Base-by-base conservation (phyloP, 768 basidiomycete genomes). In the Mycena venus region DNA sequence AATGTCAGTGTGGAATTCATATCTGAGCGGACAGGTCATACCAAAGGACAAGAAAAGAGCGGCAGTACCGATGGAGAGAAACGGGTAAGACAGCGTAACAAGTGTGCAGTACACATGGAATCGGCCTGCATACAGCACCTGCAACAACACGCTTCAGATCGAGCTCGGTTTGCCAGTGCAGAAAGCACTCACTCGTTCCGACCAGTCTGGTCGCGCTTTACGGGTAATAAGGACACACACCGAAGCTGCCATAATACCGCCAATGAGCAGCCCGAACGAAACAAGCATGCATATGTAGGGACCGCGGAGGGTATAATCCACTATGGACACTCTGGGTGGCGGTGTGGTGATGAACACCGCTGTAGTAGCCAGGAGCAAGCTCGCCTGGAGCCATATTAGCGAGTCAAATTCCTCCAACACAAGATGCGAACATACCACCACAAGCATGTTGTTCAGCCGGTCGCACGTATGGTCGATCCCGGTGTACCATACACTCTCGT, bases 281-380 rank as follows among this genome's bases (percentile, higher is more conserved):
- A 27, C 12, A n/a, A 70, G 56, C 23, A 70, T 34, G 68, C 68
- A 70, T 14, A 70, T 70, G 34, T 70, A 70, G 10, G 68, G 58
- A 2, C 68, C 68, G 40, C 55, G 53, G 47, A 59, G 56, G 4
- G 68, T 70, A 29, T 70, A 70, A 36, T 70, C 40, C 12, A 44
- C 27, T 17, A 55, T 60, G 6, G 59, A 2, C 19, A 21, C 12
- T 56, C 51, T n/a, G 29, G 69, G 69, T 27, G 69, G 61, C 4
- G 17, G 4, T 4, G 69, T 70, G 27, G 69, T 70, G 27, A 70
- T 62, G 34, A 70, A 70, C 25, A 31, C 40, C 8, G 69, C 69
- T 3, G 69, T 53, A 11, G 60, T 62, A 12, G 60, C 69, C 4
- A 70, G 23, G 2, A 70, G 69, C 4, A 70, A 31, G 25, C 69